Base-by-base conservation (phyloP, 2,329 filamentous ascomycete species). In the Aspergillus floridensis region DNA sequence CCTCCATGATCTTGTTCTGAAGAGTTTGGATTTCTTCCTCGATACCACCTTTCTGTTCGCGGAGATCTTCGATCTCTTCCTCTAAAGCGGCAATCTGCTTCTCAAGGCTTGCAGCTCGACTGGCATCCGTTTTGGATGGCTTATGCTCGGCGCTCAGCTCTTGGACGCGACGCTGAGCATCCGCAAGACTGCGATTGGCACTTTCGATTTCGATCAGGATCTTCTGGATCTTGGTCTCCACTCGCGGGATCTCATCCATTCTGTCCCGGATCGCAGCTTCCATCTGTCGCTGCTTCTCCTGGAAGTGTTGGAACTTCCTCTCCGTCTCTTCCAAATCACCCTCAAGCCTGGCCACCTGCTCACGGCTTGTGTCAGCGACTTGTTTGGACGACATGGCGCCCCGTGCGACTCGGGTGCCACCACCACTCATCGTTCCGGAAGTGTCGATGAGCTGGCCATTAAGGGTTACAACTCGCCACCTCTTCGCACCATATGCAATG, bases 401-500 rank as follows among this genome's bases (percentile, higher is more conserved):
- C 71, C 88, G 92, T 68, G 93, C 93, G 58, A 95, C 91, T 16
- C 91, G 90, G 49, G 86, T 93, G 58, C 95, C 95, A 82, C 95
- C 95, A 81, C 95, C 95, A 59, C 91, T 96, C 95, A 99, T 98
- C 38, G 95, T 98, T 82, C 95, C 95, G 1, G 93, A 97, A 74
- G 96, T 96, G 79, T 99, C 95, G 66, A 99, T 98, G 55, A 99
- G 84, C 75, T 97, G 93, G 52, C 95, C 95, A 61, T 93, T 92
- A 2, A 99, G 84, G 0, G 95, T 99, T 46, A 99, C 95, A 3
- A 99, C 95, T 65, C 95, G 88, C 95, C 95, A 99, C 74, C 95
- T 83, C 79, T 88, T 91, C 49, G 91, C 91, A 47, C 95, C 93
- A 70, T 98, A 99, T 7, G 95, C 95, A 65, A 99, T 97, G 50